phyloP scores from a whole-genome alignment of 805 yeast genomes.

The Wickerhamomyces queroliae region DNA sequence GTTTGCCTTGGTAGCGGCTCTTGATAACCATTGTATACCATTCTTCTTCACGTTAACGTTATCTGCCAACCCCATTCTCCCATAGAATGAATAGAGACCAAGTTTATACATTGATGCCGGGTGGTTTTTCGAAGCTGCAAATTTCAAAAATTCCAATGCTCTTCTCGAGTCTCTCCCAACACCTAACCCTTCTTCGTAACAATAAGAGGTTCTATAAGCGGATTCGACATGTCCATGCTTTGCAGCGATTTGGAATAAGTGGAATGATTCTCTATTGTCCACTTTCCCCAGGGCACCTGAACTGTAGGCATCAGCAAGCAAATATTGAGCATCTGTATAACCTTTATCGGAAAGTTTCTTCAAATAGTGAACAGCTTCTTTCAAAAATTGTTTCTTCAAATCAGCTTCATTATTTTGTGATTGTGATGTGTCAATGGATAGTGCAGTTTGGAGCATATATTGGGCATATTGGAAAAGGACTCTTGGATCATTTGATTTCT shows the following conservation, averaged over 20 bases:
- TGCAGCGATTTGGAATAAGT: conserved; percentile 81
- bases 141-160: conserved; percentile 74
- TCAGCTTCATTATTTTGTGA: conserved; percentile 13
- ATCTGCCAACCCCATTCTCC: conserved; percentile 73
- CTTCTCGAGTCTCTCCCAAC: conserved; percentile 83
- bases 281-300: conserved; percentile 80
- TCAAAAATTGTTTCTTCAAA: conserved; percentile 51
- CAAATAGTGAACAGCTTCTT: conserved; percentile 71
- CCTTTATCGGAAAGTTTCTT: conserved; percentile 74
- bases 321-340: conserved; percentile 84
- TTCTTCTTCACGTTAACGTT: conserved; percentile 67
- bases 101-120: conserved; percentile 94
- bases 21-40: conserved; percentile 88
- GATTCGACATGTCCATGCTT: conserved; percentile 91
- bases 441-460: conserved; percentile 80
- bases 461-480: conserved; percentile 90
- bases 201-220: conserved; percentile 85
- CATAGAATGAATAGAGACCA: conserved; percentile 81
- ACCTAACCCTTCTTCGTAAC: conserved; percentile 93
- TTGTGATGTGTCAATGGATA: conserved; percentile 39
- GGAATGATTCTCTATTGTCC: conserved; percentile 72
- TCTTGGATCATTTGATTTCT: conserved; percentile 76
- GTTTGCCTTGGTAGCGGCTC: conserved; percentile 81
- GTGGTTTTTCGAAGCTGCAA: conserved; percentile 87
- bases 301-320: conserved; percentile 84